A percentile compares a stretch with the other conserved stretches of the same genome.
These are phyloP conservation scores for Neonectria hederae DNA, from an alignment of 2,329 filamentous ascomycete species.

Conservation along the genomic window DNA sequence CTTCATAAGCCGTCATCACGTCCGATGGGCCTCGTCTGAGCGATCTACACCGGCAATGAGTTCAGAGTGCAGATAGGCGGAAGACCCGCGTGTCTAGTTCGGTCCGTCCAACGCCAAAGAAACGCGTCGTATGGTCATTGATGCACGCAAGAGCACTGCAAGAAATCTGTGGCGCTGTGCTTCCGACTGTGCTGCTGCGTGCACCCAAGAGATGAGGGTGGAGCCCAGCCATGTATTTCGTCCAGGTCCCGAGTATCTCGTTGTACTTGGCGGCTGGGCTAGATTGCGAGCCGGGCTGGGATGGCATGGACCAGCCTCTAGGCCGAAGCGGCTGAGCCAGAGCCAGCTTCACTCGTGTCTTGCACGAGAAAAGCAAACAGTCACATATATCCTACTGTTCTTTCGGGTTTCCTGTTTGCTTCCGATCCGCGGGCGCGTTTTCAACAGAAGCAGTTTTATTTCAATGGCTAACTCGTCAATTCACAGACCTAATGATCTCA, in stretches of 20 bases:
- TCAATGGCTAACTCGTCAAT: constrained; percentile 17
- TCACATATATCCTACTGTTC: background rate
- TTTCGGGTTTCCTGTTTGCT: background rate
- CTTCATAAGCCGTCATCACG: constrained; percentile 4
- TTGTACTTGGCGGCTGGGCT: constrained; percentile 22
- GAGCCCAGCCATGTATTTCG: constrained; percentile 21
- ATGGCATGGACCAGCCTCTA: constrained; percentile 12
- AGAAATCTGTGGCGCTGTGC: constrained; percentile 27
- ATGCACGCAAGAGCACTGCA: constrained; percentile 28
- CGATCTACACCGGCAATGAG: constrained; percentile 12
- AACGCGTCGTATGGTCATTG: constrained; percentile 3
- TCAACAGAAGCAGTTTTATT: background rate
- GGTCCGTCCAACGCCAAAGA: constrained; percentile 16
- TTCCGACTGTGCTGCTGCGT: constrained; percentile 24
- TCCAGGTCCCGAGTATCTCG: constrained; percentile 23
- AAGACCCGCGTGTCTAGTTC: constrained; percentile 16
- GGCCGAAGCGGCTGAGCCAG: constrained; percentile 17
- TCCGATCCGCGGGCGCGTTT: constrained; percentile 1
- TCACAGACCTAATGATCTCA: constrained; percentile 3
- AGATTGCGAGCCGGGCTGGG: constrained; percentile 21
- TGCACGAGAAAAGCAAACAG: constrained; percentile 21
- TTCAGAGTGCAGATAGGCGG: constrained; percentile 13
- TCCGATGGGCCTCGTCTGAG: background rate
- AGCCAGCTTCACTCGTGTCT: constrained; percentile 1
- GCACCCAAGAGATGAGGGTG: constrained; percentile 15